Percentiles rank a stretch among this genome's conserved stretches.
Evolutionary conservation across 495 filamentous ascomycete species (phyloP).

Genomic region (Aspergillus indologenus): DNA sequence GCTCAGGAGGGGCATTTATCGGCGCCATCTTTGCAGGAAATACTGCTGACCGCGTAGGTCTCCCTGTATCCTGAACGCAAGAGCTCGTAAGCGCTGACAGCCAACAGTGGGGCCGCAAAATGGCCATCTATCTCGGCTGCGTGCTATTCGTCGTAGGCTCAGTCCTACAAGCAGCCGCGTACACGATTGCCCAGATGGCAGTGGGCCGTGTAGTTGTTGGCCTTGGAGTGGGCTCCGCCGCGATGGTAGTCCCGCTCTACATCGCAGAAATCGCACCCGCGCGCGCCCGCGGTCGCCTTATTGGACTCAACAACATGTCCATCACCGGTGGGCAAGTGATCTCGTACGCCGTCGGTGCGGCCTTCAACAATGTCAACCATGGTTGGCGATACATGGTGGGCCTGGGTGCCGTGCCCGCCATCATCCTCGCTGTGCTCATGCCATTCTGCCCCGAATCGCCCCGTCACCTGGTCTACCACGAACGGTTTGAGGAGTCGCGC

Average conservation of each 20-base stretch:
- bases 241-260: conserved; percentile 47
- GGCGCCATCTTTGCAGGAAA: conserved; percentile 51
- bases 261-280: conserved; percentile 50
- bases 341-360: conserved; percentile 51
- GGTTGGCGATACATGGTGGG: conserved; percentile 56
- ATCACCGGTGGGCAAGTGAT: conserved; percentile 55
- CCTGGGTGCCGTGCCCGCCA: conserved; percentile 49
- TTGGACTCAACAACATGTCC: conserved; percentile 55
- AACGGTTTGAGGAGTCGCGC: conserved; percentile 38
- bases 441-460: conserved; percentile 53
- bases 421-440: conserved; percentile 40
- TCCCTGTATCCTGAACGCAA: neutral
- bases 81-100: neutral
- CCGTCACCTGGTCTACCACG: conserved; percentile 48
- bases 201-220: conserved; percentile 51
- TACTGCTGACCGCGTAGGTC: conserved; percentile 40
- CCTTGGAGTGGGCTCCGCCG: conserved; percentile 54
- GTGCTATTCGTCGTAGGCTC: conserved; percentile 47
- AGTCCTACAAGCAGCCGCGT: conserved; percentile 45
- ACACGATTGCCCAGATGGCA: conserved; percentile 48
- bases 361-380: conserved; percentile 43
- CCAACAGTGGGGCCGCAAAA: conserved; percentile 43
- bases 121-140: conserved; percentile 48
- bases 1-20: conserved; percentile 48
- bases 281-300: conserved; percentile 51